These are phyloP conservation scores for Saccharomycopsis fodiens DNA, from an alignment of 805 yeast genomes.

Conservation along the genomic window DNA sequence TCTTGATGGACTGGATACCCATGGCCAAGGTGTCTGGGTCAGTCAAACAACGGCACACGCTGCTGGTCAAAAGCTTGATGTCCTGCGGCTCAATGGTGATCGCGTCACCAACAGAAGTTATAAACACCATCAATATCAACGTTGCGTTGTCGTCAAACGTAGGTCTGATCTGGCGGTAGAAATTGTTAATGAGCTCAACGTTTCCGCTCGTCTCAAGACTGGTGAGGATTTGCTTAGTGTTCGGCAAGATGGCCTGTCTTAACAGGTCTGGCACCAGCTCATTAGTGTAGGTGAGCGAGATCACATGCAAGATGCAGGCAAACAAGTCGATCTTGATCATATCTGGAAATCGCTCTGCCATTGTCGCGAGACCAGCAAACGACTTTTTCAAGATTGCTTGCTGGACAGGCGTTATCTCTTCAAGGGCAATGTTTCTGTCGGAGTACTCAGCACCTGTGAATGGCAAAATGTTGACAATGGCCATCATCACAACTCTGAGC, in stretches of 20 bases:
- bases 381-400: conserved; percentile 39
- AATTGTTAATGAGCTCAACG: conserved; percentile 27
- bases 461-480: conserved; percentile 54
- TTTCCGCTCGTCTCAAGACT: conserved; percentile 27
- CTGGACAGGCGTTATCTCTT: conserved; percentile 26
- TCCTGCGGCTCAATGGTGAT: conserved; percentile 31
- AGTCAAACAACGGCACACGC: conserved; percentile 31
- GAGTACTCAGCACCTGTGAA: conserved; percentile 40
- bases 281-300: conserved; percentile 48
- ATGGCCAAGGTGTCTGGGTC: conserved; percentile 32
- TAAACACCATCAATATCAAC: conserved; percentile 37
- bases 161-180: conserved; percentile 32
- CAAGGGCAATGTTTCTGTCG: conserved; percentile 21
- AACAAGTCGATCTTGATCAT: conserved; percentile 64
- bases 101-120: conserved; percentile 33
- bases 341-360: conserved; percentile 58
- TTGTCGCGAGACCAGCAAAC: conserved; percentile 47
- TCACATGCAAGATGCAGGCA: conserved; percentile 58
- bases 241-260: conserved; percentile 45
- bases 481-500: conserved; percentile 58
- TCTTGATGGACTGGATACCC: conserved; percentile 54
- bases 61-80: conserved; percentile 29
- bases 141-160: conserved; percentile 31
- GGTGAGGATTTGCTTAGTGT: conserved; percentile 38
- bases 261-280: conserved; percentile 31